Evolutionary conservation across 108 stramenopile species (phyloP).

Genomic region (Cyclostephanos tholiformis): DNA sequence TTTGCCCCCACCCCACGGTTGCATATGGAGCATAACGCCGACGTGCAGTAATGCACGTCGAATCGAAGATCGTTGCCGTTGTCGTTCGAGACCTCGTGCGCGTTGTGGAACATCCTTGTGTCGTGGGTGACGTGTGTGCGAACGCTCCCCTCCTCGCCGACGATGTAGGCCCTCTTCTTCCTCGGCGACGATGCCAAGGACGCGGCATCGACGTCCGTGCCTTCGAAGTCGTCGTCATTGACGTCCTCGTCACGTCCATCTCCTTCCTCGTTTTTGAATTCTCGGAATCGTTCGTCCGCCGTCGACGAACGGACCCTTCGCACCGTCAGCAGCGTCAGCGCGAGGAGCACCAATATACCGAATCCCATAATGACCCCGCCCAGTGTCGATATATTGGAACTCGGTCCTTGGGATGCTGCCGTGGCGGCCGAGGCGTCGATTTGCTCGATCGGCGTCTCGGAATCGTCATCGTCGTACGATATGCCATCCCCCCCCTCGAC

Average conservation of each 20-base stretch:
- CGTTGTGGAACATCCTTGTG: neutral
- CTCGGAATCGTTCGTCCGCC: neutral
- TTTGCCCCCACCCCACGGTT: neutral
- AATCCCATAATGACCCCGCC: neutral
- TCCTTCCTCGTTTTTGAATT: neutral
- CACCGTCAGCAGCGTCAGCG: neutral
- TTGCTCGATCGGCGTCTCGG: neutral
- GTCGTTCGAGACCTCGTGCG: conserved; percentile 7
- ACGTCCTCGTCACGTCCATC: conserved; percentile 1
- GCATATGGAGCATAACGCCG: conserved; percentile 17
- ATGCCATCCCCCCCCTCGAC: neutral
- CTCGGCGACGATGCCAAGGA: conserved; percentile 5
- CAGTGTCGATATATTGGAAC: neutral
- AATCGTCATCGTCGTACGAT: too few species aligned
- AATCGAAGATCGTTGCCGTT: conserved; percentile 3
- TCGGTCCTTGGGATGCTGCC: neutral
- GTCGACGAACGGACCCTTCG: neutral
- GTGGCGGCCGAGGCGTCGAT: neutral
- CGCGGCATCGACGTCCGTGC: neutral
- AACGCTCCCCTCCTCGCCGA: conserved; percentile 17
- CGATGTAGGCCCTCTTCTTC: conserved; percentile 8
- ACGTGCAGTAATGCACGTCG: conserved; percentile 16
- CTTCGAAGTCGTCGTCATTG: neutral
- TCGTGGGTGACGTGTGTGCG: conserved; percentile 9
- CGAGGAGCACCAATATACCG: conserved; percentile 1